Evolutionary conservation across 441 rosid genomes (phyloP), one percentile per base, ranked within the genome.

Genomic region (Mallotus repandus): DNA sequence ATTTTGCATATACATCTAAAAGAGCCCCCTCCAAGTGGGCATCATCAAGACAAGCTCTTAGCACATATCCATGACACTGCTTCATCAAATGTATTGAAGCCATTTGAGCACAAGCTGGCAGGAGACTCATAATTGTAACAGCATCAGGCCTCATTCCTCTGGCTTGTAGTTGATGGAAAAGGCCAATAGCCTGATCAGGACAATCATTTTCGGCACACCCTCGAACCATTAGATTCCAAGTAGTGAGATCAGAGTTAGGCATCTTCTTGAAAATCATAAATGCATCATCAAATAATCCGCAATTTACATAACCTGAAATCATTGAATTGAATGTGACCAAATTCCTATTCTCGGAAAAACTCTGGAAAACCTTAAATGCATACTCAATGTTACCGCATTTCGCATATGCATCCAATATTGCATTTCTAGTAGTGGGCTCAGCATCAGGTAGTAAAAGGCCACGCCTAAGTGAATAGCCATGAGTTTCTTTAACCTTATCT

Each of bases 151-250:
- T 89, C 90, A 78, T 74, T 74, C 90, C 89, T 71, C 49, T 85
- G 81, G 79, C 85, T 80, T 86, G 90, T 68, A 93, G 80, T 70
- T 89, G 79, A 45, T 58, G 81, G 66, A 88, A 86, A 50, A 87
- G 80, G 77, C 71, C 66, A 53, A 93, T 66, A 29, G 97, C 96
- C 76, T 86, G 87, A 78, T 55, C 70, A 66, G 85, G 78, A 68
- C 77, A 81, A 73, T 79, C 77, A 74, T 88, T 88, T 71, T 87
- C 88, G 63, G 85, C 88, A 82, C 78, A 91, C 66, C 79, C 89
- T 74, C 83, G 89, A 78, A 91, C 75, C 94, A 89, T 91, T 77
- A 90, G 86, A 84, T 91, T 93, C 96, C 94, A 93, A 73, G 89
- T 81, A 18, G 95, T 86, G 79, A 91, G 89, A 86, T 91, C 92